Percentiles rank a stretch among this genome's conserved stretches.
phyloP scores from a whole-genome alignment of 2,329 filamentous ascomycete genomes.

The Paecilomyces fulvus region DNA sequence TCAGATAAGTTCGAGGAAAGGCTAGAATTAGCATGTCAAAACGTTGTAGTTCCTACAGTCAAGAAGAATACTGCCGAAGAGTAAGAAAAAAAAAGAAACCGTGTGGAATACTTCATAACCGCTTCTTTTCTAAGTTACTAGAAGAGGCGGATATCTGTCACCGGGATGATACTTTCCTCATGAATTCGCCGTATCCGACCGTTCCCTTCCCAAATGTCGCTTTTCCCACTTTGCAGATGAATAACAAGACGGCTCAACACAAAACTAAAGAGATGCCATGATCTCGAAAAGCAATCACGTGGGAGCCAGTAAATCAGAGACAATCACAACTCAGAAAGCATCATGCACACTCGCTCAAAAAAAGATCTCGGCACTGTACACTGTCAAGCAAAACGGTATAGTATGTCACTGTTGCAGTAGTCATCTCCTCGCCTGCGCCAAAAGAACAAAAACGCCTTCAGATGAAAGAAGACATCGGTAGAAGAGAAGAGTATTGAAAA shows the following conservation, averaged over 20 bases:
- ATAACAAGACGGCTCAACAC: not conserved
- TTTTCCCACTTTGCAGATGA: not conserved
- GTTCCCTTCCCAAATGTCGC: not conserved
- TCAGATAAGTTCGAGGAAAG: too few species aligned
- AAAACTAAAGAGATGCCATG: not conserved
- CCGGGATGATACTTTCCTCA: not conserved
- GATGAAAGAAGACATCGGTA: not conserved
- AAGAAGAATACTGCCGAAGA: too few species aligned
- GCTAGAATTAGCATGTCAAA: too few species aligned
- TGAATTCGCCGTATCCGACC: not conserved
- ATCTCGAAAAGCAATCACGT: not conserved
- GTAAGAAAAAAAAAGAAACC: not conserved
- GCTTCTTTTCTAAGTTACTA: not conserved
- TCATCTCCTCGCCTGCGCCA: not conserved
- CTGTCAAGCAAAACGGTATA: slow-evolving; percentile 2
- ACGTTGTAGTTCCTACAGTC: too few species aligned
- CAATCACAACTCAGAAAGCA: not conserved
- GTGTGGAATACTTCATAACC: not conserved
- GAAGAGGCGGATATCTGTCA: not conserved
- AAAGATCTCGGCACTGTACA: slow-evolving; percentile 1
- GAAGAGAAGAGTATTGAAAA: not conserved
- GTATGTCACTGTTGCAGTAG: not conserved
- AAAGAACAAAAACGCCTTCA: not conserved
- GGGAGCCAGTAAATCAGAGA: not conserved
- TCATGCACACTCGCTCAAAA: not conserved